A percentile compares a stretch with the other conserved stretches of the same genome.
phyloP scores from a whole-genome alignment of 176 grass and related monocot genomes.

The Ensete ventricosum region DNA sequence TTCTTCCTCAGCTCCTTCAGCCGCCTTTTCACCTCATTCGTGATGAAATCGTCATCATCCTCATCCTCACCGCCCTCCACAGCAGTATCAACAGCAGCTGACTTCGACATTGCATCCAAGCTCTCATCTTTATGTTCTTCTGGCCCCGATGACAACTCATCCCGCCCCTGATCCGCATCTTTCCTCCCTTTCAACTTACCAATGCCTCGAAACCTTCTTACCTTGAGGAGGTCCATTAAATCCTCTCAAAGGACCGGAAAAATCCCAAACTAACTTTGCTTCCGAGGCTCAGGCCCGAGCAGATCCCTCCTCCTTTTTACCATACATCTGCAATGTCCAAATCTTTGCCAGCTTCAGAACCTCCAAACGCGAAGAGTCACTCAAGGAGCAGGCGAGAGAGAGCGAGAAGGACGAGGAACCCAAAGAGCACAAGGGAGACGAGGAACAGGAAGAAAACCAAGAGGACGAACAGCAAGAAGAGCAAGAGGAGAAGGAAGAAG shows the following conservation, averaged over 20 bases:
- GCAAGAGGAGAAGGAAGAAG: conserved; percentile 4
- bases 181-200: conserved; percentile 21
- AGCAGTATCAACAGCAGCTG: background rate
- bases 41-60: conserved; percentile 59
- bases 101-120: conserved; percentile 19
- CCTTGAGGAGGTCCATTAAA: conserved; percentile 82
- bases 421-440: background rate
- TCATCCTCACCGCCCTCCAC: conserved; percentile 19
- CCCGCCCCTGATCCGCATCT: conserved; percentile 6
- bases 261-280: background rate
- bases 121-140: conserved; percentile 10
- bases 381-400: background rate
- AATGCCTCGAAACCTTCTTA: conserved; percentile 39
- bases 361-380: background rate
- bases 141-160: background rate
- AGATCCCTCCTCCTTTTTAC: background rate
- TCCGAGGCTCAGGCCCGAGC: background rate
- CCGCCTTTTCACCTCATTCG: conserved; percentile 64
- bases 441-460: background rate
- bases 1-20: conserved; percentile 85
- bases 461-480: conserved; percentile 8
- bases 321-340: background rate
- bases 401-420: background rate
- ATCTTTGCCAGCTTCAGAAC: background rate
- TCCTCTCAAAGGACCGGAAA: background rate